A percentile compares a stretch with the other conserved stretches of the same genome.
Conservation (phyloP, 495 filamentous ascomycete species). For the Penicillium atrosanguineum region DNA sequence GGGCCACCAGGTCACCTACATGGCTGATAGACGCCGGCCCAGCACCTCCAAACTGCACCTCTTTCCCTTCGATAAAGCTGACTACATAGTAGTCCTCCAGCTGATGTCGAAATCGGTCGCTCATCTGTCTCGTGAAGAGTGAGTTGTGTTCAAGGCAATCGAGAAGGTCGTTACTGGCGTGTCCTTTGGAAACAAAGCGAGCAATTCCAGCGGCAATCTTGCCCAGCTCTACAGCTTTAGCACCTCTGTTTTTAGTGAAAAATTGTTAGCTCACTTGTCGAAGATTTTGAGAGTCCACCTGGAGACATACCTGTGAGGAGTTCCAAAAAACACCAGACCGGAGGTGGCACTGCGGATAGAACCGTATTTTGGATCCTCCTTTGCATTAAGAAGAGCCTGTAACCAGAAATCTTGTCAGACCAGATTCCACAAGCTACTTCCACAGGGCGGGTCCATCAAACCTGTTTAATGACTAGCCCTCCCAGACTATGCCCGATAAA, state of each 20-base stretch:
- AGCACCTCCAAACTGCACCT: constrained; percentile 32
- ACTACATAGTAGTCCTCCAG: constrained; percentile 40
- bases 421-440: neutral
- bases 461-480: constrained; percentile 46
- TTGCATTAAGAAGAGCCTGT: constrained; percentile 42
- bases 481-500: constrained; percentile 49
- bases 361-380: constrained; percentile 39
- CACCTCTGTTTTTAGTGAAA: constrained; percentile 16
- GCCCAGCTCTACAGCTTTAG: constrained; percentile 37
- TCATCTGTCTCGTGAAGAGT: constrained; percentile 40
- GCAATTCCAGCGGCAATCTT: constrained; percentile 39
- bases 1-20: constrained; percentile 15
- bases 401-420: neutral
- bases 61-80: constrained; percentile 44
- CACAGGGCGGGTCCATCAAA: constrained; percentile 8
- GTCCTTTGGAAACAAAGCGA: constrained; percentile 32
- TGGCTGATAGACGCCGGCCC: constrained; percentile 34
- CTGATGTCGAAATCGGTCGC: constrained; percentile 34
- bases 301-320: constrained; percentile 29
- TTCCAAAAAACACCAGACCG: constrained; percentile 47
- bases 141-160: constrained; percentile 40
- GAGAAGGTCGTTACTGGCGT: constrained; percentile 36
- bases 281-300: too few species aligned
- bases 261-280: too few species aligned
- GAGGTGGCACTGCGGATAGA: constrained; percentile 38